phyloP scores from a whole-genome alignment of 805 yeast species.

The Candida schatavii region DNA sequence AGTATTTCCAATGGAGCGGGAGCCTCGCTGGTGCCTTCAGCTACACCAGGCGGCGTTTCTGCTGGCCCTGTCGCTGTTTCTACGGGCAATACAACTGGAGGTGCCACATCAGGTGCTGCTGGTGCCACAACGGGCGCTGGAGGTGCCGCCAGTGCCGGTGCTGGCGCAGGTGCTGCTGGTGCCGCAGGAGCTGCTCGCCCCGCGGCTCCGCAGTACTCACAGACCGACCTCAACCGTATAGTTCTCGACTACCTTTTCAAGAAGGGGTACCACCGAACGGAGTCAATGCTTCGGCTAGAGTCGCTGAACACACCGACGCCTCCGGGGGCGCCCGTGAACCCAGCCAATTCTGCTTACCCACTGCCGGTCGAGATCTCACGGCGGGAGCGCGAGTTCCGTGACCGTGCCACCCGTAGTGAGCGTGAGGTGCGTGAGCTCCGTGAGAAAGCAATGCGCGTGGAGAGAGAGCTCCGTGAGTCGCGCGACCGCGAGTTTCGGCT shows the following conservation, averaged over 20 bases:
- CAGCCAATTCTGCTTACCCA: conserved; percentile 38
- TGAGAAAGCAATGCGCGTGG: conserved; percentile 31
- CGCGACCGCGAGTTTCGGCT: conserved; percentile 37
- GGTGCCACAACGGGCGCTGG: not conserved
- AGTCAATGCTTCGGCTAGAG: conserved; percentile 89
- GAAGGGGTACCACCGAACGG: conserved; percentile 92
- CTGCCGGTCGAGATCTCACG: conserved; percentile 30
- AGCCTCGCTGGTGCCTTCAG: no score
- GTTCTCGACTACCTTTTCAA: conserved; percentile 90
- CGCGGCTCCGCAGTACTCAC: conserved; percentile 55
- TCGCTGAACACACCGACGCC: conserved; percentile 60
- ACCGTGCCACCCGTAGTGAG: conserved; percentile 24
- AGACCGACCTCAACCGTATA: conserved; percentile 85
- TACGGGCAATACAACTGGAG: not conserved
- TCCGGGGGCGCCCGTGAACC: conserved; percentile 47
- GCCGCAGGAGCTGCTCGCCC: conserved; percentile 11
- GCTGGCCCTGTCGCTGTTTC: no score
- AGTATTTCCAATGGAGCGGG: no score
- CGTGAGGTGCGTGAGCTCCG: conserved; percentile 35
- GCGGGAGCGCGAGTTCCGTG: conserved; percentile 27
- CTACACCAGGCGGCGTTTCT: not conserved
- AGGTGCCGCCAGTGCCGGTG: not conserved
- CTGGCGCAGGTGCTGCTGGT: conserved; percentile 1
- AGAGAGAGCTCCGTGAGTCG: conserved; percentile 36
- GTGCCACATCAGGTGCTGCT: not conserved